Conservation (phyloP, 2,329 filamentous ascomycete species). For the Pyricularia grisea region DNA sequence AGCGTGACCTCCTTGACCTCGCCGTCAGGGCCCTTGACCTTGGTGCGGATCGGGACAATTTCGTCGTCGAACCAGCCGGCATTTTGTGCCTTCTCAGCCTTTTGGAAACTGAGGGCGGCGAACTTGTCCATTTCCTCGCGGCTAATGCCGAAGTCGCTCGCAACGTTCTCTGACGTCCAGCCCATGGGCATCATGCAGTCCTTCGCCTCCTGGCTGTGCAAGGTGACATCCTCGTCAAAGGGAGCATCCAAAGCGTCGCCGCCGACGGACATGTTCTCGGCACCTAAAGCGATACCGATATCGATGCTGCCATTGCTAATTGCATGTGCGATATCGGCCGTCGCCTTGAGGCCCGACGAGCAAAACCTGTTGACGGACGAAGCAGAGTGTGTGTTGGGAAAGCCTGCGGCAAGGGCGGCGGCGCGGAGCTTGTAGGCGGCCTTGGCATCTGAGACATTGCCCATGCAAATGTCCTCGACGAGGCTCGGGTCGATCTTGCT, state of each 20-base stretch:
- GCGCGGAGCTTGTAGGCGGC: slow-evolving; percentile 88
- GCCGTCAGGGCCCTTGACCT: slow-evolving; percentile 75
- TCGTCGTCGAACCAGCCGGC: slow-evolving; percentile 88
- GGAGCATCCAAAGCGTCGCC: slow-evolving; percentile 61
- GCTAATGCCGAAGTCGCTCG: slow-evolving; percentile 76
- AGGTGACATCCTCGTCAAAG: slow-evolving; percentile 68
- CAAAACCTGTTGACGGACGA: slow-evolving; percentile 92
- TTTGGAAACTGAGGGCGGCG: slow-evolving; percentile 77
- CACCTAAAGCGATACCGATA: slow-evolving; percentile 77
- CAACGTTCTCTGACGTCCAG: slow-evolving; percentile 95
- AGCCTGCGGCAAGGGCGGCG: slow-evolving; percentile 6
- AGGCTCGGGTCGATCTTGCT: slow-evolving; percentile 70
- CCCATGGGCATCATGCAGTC: slow-evolving; percentile 97
- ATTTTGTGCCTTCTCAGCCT: slow-evolving; percentile 86
- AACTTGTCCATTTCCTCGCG: slow-evolving; percentile 76
- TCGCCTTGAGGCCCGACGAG: slow-evolving; percentile 89
- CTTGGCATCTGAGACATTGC: slow-evolving; percentile 82
- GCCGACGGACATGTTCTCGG: slow-evolving; percentile 75
- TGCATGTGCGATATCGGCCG: slow-evolving; percentile 87
- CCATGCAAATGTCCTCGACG: slow-evolving; percentile 83
- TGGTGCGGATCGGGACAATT: slow-evolving; percentile 79
- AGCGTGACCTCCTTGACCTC: slow-evolving; percentile 69
- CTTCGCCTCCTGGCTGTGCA: slow-evolving; percentile 61
- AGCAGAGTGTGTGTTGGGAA: slow-evolving; percentile 64
- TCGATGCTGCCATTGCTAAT: slow-evolving; percentile 76